Percentiles rank a stretch among this genome's conserved stretches.
phyloP scores from a whole-genome alignment of 2,329 filamentous ascomycete genomes.

The Colletotrichum endophyticum region DNA sequence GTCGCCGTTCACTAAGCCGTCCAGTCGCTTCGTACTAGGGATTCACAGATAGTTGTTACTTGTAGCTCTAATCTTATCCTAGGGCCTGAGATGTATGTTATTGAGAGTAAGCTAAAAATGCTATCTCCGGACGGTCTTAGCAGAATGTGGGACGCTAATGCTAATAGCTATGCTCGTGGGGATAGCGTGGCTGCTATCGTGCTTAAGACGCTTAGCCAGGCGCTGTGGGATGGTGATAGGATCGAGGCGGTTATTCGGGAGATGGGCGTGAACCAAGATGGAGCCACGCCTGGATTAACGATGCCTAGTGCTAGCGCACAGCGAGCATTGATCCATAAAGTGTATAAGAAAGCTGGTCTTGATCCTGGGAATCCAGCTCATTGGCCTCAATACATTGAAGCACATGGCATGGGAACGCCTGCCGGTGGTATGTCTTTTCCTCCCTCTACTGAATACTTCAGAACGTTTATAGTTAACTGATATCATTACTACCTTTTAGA shows the following conservation, averaged over 20 bases:
- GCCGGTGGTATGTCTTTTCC: conserved; percentile 39
- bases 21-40: conserved; percentile 35
- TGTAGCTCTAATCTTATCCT: conserved; percentile 28
- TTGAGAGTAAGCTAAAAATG: conserved; percentile 20
- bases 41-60: conserved; percentile 30
- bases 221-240: conserved; percentile 37
- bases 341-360: conserved; percentile 25
- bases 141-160: conserved; percentile 45
- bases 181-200: conserved; percentile 54
- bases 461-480: background rate
- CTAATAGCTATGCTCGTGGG: conserved; percentile 57
- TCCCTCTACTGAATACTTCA: background rate
- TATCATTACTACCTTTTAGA: background rate
- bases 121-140: conserved; percentile 26
- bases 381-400: conserved; percentile 26
- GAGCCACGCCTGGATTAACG: conserved; percentile 31
- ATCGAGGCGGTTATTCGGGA: conserved; percentile 28
- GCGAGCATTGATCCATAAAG: conserved; percentile 25
- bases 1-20: conserved; percentile 45
- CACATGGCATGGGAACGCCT: conserved; percentile 43
- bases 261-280: conserved; percentile 27
- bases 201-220: conserved; percentile 49
- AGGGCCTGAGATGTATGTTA: background rate
- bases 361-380: conserved; percentile 5
- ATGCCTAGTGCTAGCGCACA: conserved; percentile 37